Evolutionary conservation across 2,329 filamentous ascomycete species (phyloP), one percentile per base, ranked within the genome.

Genomic region (Alternaria triticina): DNA sequence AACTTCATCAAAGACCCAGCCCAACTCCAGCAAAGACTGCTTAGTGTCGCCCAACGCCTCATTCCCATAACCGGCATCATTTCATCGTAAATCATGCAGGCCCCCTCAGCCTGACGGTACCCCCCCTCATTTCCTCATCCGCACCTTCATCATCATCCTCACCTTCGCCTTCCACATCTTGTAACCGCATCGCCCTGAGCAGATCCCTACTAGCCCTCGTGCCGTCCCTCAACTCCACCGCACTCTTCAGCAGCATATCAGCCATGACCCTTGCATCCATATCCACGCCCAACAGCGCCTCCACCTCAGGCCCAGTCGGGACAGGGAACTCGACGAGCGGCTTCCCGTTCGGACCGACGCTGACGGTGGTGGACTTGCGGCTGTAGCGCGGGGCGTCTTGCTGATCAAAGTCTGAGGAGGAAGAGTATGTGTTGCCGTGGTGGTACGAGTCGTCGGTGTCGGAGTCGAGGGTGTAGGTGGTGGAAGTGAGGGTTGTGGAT

Each of bases 321-420:
- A 79, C 51, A 0, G 77, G 76, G 23, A 80, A 80, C 2, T 77
- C 76, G 11, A 80, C 69, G 1, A 79, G 65, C 6, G 77, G 76
- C 22, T 72, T 71, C 1, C 77, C 77, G 36, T 76, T 74, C 3
- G 72, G 74, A 1, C 74, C 76, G 0, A 76, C 71, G 43, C 67
- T 72, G 46, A 79, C 73, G 15, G 45, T 61, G 6, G 67, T 67
- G 13, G 61, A 66, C 49, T 72, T 73, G 25, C 68, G 60, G 40
- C 44, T 63, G 57, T 33, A 62, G 64, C 11, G 60, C 4, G 47
- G 43, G 5, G 25, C 44, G 3, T 62, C 49, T 4, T 65, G 44
- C n/a, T 73, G 65, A 23, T 73, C 67, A 23, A 69, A 66, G 5
- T 67, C 54, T 3, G 69, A 68, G 36, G 74, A 70, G 1, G 64